These are phyloP conservation scores for Austroboletus festivus DNA, from an alignment of 768 basidiomycete genomes.

Conservation along the genomic window DNA sequence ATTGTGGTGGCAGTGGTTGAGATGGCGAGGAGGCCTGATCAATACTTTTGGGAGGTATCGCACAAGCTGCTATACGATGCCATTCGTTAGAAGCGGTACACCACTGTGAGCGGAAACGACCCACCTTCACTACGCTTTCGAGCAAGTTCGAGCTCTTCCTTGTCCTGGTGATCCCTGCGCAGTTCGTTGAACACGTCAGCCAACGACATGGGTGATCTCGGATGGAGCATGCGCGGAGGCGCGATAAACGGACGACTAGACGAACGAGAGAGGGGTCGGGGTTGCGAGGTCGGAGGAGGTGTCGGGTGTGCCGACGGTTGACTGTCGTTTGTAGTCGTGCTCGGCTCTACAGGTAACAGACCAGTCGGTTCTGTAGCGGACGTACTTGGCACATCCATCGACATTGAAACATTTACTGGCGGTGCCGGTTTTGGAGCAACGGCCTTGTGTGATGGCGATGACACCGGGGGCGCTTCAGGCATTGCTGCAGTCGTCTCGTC, in stretches of 20 bases:
- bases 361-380: not conserved
- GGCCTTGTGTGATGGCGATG: not conserved
- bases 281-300: not conserved
- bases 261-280: not conserved
- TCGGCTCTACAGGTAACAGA: not conserved
- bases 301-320: not conserved
- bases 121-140: slow-evolving; percentile 1
- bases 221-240: slow-evolving; percentile 22
- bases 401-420: not conserved
- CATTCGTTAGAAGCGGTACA: too few species aligned
- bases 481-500: not conserved
- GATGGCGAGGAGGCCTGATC: too few species aligned
- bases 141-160: slow-evolving; percentile 4
- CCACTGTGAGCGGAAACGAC: not conserved
- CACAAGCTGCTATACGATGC: slow-evolving; percentile 1
- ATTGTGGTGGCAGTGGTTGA: too few species aligned
- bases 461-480: not conserved
- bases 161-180: slow-evolving; percentile 5
- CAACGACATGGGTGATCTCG: slow-evolving; percentile 14
- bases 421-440: not conserved
- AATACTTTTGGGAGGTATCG: not conserved
- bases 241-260: slow-evolving; percentile 15
- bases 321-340: not conserved
- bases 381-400: not conserved
- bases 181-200: slow-evolving; percentile 22